These are phyloP conservation scores for Sclerotiophoma versabilis DNA, from an alignment of 2,329 filamentous ascomycete genomes.

Conservation along the genomic window DNA sequence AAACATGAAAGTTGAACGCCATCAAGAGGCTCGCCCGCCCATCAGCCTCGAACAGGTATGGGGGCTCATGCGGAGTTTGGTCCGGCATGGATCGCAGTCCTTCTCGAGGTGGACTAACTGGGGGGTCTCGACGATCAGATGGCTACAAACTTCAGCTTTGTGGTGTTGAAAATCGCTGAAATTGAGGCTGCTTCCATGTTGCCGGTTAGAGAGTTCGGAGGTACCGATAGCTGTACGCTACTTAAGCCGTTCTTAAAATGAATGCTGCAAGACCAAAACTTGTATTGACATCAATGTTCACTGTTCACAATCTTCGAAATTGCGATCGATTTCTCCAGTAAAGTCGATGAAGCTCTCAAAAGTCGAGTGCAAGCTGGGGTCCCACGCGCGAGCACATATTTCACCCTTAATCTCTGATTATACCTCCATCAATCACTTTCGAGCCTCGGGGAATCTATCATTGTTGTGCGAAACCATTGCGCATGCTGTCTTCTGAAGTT, in stretches of 20 bases:
- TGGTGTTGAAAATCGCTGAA: neutral
- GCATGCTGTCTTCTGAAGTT: neutral
- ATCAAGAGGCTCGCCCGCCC: conserved; percentile 4
- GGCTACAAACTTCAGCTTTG: conserved; percentile 1
- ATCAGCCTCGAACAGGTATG: conserved; percentile 12
- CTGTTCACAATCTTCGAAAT: neutral
- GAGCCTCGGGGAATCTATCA: too few relatives aligned
- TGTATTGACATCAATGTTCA: neutral
- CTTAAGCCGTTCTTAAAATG: neutral
- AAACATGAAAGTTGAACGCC: conserved; percentile 3
- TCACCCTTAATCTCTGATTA: too few relatives aligned
- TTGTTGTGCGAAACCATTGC: neutral
- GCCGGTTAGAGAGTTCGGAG: neutral
- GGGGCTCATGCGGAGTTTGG: conserved; percentile 5
- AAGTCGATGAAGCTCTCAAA: too few relatives aligned
- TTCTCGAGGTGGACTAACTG: conserved; percentile 4
- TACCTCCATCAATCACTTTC: too few relatives aligned
- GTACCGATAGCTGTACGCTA: neutral
- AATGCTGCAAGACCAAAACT: neutral
- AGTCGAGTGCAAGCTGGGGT: too few relatives aligned
- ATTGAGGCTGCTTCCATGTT: neutral
- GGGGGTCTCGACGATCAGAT: neutral
- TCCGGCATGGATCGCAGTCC: conserved; percentile 10
- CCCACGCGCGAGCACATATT: too few relatives aligned
- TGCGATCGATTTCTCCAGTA: too few relatives aligned